These are phyloP conservation scores for Diaporthe humulicola DNA, from an alignment of 2,329 filamentous ascomycete genomes.

Conservation along the genomic window DNA sequence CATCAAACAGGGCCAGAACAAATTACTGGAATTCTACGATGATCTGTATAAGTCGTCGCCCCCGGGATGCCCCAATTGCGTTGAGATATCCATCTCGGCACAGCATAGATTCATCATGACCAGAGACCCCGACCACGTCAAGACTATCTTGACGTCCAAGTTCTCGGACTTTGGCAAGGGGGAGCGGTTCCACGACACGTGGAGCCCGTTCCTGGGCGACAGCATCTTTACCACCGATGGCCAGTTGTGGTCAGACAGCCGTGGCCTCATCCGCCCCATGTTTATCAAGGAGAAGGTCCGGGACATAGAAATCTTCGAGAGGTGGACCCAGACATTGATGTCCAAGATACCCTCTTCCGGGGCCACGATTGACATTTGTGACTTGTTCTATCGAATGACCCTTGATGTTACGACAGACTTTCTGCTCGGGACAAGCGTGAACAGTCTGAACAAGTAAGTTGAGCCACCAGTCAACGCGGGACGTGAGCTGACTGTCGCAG, in stretches of 20 bases:
- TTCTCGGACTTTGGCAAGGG: constrained; percentile 69
- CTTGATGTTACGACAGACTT: constrained; percentile 78
- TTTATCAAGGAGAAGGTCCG: constrained; percentile 62
- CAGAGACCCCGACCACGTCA: constrained; percentile 68
- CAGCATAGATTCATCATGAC: constrained; percentile 59
- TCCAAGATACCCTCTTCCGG: constrained; percentile 68
- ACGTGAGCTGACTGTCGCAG: constrained; percentile 49
- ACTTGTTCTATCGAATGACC: constrained; percentile 75
- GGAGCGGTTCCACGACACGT: constrained; percentile 54
- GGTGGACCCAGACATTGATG: constrained; percentile 69
- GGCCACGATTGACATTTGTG: constrained; percentile 69
- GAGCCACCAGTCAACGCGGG: neutral
- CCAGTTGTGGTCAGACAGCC: constrained; percentile 64
- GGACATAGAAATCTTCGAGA: constrained; percentile 70
- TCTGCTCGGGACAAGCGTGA: constrained; percentile 71
- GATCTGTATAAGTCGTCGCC: constrained; percentile 47
- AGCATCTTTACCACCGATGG: constrained; percentile 70
- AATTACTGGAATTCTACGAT: constrained; percentile 50
- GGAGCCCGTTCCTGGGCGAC: constrained; percentile 64
- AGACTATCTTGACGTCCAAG: constrained; percentile 67
- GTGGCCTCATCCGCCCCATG: constrained; percentile 67
- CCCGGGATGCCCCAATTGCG: constrained; percentile 50
- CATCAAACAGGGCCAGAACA: constrained; percentile 49
- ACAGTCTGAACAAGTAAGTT: constrained; percentile 58
- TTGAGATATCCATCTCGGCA: constrained; percentile 52